Conservation (phyloP, 2,329 filamentous ascomycete genomes). For the Trichoderma oligosporum region DNA sequence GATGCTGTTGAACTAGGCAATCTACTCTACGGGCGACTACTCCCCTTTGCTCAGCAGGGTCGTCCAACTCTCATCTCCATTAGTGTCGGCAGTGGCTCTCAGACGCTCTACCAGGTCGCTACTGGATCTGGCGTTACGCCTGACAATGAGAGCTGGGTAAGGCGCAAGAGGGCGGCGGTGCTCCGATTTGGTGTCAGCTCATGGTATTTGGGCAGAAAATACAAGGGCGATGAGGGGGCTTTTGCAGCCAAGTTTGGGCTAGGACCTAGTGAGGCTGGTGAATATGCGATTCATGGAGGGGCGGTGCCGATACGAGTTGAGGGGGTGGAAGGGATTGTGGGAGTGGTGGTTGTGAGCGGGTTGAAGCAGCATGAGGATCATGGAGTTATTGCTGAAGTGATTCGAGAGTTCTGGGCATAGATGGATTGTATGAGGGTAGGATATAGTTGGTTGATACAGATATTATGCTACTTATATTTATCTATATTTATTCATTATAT, state of each 20-base stretch:
- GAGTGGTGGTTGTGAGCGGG: conserved; percentile 71
- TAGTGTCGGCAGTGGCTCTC: conserved; percentile 53
- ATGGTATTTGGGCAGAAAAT: conserved; percentile 69
- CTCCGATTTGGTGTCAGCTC: conserved; percentile 66
- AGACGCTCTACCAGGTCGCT: conserved; percentile 66
- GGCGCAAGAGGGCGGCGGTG: conserved; percentile 68
- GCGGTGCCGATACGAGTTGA: conserved; percentile 68
- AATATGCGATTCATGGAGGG: conserved; percentile 76
- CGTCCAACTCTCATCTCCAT: conserved; percentile 60
- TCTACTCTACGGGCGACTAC: conserved; percentile 60
- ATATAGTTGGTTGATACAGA: not conserved
- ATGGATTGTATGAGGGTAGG: not conserved
- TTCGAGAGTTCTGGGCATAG: conserved; percentile 49
- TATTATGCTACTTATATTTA: too few species aligned
- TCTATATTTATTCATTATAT: too few species aligned
- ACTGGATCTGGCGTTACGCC: conserved; percentile 64
- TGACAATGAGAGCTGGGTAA: conserved; percentile 69
- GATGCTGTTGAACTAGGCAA: conserved; percentile 65
- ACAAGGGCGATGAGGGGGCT: conserved; percentile 56
- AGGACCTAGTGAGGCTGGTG: conserved; percentile 49
- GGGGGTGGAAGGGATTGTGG: conserved; percentile 72
- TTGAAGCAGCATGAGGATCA: conserved; percentile 76
- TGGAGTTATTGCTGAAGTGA: conserved; percentile 66
- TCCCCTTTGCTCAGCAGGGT: conserved; percentile 38
- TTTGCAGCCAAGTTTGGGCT: conserved; percentile 66